Percentiles rank a stretch among this genome's conserved stretches.
Evolutionary conservation across 1,139 yeast species (phyloP).

Genomic region (Kurtzmaniella quercitrusa): DNA sequence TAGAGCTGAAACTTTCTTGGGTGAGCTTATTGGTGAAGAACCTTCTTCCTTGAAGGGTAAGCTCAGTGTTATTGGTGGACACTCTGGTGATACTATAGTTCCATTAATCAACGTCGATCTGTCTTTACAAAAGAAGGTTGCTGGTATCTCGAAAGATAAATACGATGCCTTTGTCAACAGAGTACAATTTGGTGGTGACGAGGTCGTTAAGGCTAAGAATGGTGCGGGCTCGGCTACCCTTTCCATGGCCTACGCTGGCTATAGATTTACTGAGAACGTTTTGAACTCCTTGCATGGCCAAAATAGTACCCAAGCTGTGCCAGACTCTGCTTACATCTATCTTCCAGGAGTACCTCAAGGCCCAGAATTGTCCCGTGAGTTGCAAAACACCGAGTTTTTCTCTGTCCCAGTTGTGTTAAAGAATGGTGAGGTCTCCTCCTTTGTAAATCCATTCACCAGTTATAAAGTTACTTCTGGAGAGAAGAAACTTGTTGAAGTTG

Average conservation of each 20-base stretch:
- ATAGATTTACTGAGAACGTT: conserved; percentile 86
- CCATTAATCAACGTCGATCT: conserved; percentile 47
- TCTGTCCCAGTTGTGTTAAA: conserved; percentile 87
- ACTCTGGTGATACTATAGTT: conserved; percentile 97
- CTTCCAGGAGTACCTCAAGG: conserved; percentile 34
- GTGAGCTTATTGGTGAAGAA: conserved; percentile 7
- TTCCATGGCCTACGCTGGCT: conserved; percentile 99
- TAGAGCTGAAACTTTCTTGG: conserved; percentile 86
- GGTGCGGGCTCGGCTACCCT: conserved; percentile 99
- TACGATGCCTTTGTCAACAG: conserved; percentile 77
- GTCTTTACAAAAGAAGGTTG: conserved; percentile 18
- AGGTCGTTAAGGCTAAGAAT: conserved; percentile 96
- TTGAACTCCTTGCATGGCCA: conserved; percentile 60
- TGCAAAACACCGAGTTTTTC: conserved; percentile 85
- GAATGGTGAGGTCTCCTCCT: conserved; percentile 60
- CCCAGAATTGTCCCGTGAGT: conserved; percentile 71
- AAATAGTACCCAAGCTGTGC: conserved; percentile 49
- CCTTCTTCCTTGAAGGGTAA: conserved; percentile 37
- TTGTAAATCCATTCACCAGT: conserved; percentile 47
- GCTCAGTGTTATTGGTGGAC: conserved; percentile 91
- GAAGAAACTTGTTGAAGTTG: conserved; percentile 71
- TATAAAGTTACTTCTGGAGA: conserved; percentile 61
- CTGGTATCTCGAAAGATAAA: conserved; percentile 24
- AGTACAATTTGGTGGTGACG: conserved; percentile 98
- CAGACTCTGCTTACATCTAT: conserved; percentile 32